phyloP scores from a whole-genome alignment of 345 rosid genomes.

The Camelina neglecta region DNA sequence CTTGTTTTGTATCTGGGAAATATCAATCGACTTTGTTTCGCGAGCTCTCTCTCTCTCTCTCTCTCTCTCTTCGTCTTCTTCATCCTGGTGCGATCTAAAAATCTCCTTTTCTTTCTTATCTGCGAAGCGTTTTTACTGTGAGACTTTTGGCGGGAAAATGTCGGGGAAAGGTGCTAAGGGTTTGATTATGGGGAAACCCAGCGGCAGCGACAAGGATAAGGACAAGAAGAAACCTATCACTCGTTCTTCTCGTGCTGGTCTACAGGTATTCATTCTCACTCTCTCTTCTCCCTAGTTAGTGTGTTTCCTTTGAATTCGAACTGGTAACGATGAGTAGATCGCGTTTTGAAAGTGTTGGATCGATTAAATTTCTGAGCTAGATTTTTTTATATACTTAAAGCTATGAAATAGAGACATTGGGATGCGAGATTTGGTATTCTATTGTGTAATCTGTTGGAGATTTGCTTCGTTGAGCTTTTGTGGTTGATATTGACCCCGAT shows the following conservation, averaged over 20 bases:
- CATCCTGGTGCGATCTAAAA: conserved; percentile 22
- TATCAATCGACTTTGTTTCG: conserved; percentile 28
- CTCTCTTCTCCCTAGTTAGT: not conserved
- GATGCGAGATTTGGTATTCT: conserved; percentile 26
- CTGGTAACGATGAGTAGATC: conserved; percentile 15
- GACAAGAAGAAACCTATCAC: conserved; percentile 77
- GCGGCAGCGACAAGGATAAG: conserved; percentile 65
- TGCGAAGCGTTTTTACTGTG: not conserved
- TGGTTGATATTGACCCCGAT: conserved; percentile 11
- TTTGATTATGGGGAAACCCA: conserved; percentile 69
- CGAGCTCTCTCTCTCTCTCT: not conserved
- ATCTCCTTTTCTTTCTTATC: not conserved
- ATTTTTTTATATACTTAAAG: not conserved
- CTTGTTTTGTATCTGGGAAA: not conserved
- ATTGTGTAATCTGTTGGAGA: not conserved
- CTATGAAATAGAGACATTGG: not conserved
- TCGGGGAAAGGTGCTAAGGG: conserved; percentile 90
- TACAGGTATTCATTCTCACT: conserved; percentile 51
- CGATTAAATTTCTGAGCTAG: conserved; percentile 27
- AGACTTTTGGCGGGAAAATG: conserved; percentile 53
- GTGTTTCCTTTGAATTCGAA: not conserved
- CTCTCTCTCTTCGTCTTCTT: too few relatives aligned
- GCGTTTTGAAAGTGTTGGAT: not conserved
- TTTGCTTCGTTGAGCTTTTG: conserved; percentile 14
- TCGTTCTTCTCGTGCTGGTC: conserved; percentile 86